These are phyloP conservation scores for Astragalus membranaceus DNA, from an alignment of 306 rosid species.

Conservation along the genomic window DNA sequence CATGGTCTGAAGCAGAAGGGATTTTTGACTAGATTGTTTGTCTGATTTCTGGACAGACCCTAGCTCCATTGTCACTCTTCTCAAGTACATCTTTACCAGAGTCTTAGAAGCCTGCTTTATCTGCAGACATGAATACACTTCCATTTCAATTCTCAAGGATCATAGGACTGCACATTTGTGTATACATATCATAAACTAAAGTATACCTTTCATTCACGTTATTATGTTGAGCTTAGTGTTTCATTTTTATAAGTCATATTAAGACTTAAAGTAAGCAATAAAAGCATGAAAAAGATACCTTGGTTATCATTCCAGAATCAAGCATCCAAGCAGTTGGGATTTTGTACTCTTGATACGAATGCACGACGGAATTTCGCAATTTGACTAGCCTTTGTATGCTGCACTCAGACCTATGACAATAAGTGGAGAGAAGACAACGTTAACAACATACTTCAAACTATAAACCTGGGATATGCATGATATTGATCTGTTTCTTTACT, in stretches of 20 bases:
- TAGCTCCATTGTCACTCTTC: conserved; percentile 64
- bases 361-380: conserved; percentile 50
- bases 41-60: conserved; percentile 53
- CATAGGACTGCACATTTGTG: too few relatives aligned
- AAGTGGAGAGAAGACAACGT: conserved; percentile 6
- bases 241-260: too few relatives aligned
- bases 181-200: too few relatives aligned
- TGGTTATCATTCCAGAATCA: conserved; percentile 62
- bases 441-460: not conserved
- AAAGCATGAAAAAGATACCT: conserved; percentile 32
- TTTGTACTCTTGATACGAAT: conserved; percentile 53
- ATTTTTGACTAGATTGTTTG: conserved; percentile 63
- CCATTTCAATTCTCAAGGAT: not conserved
- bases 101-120: conserved; percentile 64
- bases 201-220: too few relatives aligned
- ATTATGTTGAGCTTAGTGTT: too few relatives aligned
- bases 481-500: conserved; percentile 32
- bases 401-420: conserved; percentile 56
- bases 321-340: conserved; percentile 87
- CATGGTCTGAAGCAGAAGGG: conserved; percentile 76
- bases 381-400: conserved; percentile 56
- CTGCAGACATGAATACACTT: conserved; percentile 29
- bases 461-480: not conserved
- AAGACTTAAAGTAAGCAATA: not conserved
- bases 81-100: conserved; percentile 71